Conservation (phyloP, 306 rosid genomes). For the Ziziphus jujuba region DNA sequence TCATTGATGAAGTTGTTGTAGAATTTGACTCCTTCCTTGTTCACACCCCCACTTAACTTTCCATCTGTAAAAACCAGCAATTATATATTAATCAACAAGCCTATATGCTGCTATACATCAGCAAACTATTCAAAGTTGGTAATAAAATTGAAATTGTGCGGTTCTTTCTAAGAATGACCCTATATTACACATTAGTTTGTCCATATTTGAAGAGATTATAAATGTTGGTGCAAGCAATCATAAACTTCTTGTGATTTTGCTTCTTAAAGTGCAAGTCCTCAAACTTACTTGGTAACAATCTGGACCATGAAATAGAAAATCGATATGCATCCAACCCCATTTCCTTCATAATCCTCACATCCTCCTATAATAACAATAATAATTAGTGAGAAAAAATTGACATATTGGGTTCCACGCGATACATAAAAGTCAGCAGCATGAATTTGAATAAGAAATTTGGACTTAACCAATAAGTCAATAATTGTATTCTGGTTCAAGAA, state of each 20-base stretch:
- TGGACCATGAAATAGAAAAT: conserved; percentile 49
- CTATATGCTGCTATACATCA: neutral
- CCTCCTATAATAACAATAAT: conserved; percentile 34
- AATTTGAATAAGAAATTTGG: too few relatives aligned
- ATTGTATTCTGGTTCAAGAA: neutral
- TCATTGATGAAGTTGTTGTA: conserved; percentile 67
- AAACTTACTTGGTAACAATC: conserved; percentile 43
- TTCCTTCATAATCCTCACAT: conserved; percentile 35
- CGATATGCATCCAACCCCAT: conserved; percentile 43
- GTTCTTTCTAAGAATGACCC: too few relatives aligned
- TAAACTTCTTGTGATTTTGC: neutral
- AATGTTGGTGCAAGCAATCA: neutral
- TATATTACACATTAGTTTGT: too few relatives aligned
- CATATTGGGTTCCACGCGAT: neutral
- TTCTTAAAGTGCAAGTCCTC: neutral
- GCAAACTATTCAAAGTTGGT: neutral
- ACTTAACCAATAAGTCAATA: too few relatives aligned
- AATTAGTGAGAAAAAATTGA: neutral
- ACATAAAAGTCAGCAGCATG: too few relatives aligned
- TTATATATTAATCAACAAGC: too few relatives aligned
- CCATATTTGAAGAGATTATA: neutral
- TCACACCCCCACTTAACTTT: conserved; percentile 57
- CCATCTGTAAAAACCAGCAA: conserved; percentile 38
- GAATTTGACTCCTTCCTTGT: conserved; percentile 50
- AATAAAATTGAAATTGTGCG: too few relatives aligned